Percentiles rank a stretch among this genome's conserved stretches.
Evolutionary conservation across 495 filamentous ascomycete species (phyloP).

Genomic region (Peziza echinospora): DNA sequence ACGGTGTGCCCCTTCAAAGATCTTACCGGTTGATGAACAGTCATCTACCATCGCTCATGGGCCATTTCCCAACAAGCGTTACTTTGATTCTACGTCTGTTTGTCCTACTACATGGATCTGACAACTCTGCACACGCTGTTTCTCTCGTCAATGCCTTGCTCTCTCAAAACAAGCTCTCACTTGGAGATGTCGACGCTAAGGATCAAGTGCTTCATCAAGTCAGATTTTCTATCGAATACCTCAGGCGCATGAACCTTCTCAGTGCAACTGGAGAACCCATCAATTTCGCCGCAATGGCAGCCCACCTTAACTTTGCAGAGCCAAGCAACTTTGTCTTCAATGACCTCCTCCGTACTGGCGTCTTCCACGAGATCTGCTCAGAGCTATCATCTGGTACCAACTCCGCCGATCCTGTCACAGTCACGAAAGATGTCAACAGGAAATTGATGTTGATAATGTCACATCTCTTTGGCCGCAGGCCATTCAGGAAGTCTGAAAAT

Average conservation of each 20-base stretch:
- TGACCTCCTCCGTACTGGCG: conserved; percentile 42
- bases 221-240: conserved; percentile 60
- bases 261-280: conserved; percentile 35
- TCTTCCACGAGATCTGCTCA: conserved; percentile 41
- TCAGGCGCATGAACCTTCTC: conserved; percentile 43
- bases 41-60: conserved; percentile 45
- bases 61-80: conserved; percentile 59
- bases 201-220: conserved; percentile 51
- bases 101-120: conserved; percentile 40
- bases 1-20: conserved; percentile 32
- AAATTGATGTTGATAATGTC: conserved; percentile 41
- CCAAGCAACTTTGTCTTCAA: conserved; percentile 54
- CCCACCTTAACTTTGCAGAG: conserved; percentile 53
- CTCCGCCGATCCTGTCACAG: conserved; percentile 6
- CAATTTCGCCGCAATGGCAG: conserved; percentile 44
- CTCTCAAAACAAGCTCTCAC: conserved; percentile 43
- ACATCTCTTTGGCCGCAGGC: conserved; percentile 42
- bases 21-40: conserved; percentile 45
- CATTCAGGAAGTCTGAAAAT: conserved; percentile 14
- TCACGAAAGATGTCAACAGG: not conserved
- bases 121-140: conserved; percentile 35
- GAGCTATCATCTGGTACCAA: conserved; percentile 22
- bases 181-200: conserved; percentile 39
- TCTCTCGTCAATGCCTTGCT: conserved; percentile 42
- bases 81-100: conserved; percentile 49